Evolutionary conservation across 768 basidiomycete genomes (phyloP).

Genomic region (Agaricus blazei): DNA sequence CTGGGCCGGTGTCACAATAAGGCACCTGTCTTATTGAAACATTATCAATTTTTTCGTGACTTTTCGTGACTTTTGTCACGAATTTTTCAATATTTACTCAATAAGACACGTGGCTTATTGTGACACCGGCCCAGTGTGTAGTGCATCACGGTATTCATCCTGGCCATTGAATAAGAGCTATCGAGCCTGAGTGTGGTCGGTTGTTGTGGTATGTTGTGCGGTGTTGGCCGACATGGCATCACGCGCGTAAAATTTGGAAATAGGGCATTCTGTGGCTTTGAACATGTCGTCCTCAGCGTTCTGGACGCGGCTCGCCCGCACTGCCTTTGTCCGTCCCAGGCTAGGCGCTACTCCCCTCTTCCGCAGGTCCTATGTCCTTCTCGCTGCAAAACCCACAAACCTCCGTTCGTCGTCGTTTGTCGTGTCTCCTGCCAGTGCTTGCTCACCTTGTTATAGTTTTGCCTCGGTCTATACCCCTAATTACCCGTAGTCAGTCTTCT

Average conservation of each 20-base stretch:
- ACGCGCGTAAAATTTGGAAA: neutral
- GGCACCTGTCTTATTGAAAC: no score
- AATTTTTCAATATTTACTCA: no score
- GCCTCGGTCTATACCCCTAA: constrained; percentile 7
- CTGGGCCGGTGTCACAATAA: no score
- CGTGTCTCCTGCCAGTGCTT: neutral
- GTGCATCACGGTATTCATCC: no score
- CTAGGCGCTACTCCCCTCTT: neutral
- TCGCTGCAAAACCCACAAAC: constrained; percentile 2
- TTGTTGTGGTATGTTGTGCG: neutral
- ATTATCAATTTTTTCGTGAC: no score
- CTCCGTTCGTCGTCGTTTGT: neutral
- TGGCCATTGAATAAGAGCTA: no score
- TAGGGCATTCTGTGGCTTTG: neutral
- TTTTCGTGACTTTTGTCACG: no score
- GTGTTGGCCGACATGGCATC: neutral
- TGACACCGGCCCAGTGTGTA: no score
- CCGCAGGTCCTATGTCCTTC: constrained; percentile 4
- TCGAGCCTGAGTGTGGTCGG: no score
- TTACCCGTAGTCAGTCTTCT: neutral
- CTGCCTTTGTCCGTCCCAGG: constrained; percentile 2
- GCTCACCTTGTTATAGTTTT: neutral
- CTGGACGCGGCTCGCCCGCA: constrained; percentile 9
- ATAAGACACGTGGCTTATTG: no score
- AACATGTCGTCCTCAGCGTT: constrained; percentile 6